Percentiles rank a stretch among this genome's conserved stretches.
Conservation (phyloP, 2,329 filamentous ascomycete species). For the Zelopaecilomyces penicillatus region DNA sequence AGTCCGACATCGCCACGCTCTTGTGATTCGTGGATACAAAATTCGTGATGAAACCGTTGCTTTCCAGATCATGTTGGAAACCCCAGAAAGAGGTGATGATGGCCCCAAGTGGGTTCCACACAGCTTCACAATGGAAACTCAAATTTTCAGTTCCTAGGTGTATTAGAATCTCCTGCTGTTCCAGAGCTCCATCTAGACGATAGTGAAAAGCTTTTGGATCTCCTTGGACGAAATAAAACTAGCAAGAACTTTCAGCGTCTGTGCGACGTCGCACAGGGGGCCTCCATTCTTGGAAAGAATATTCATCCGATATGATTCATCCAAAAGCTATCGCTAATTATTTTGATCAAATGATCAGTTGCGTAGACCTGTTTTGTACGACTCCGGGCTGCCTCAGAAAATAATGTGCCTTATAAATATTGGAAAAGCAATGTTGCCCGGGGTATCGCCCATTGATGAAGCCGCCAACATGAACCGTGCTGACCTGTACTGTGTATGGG, state of each 20-base stretch:
- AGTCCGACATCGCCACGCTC: not conserved
- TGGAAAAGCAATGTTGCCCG: slow-evolving; percentile 8
- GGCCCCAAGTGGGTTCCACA: not conserved
- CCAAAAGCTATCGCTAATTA: too few species aligned
- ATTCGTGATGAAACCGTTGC: not conserved
- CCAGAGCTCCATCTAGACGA: too few species aligned
- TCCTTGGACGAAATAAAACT: too few species aligned
- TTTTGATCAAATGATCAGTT: not conserved
- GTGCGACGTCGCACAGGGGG: too few species aligned
- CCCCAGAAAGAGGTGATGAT: not conserved
- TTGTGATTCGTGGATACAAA: not conserved
- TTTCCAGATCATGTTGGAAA: not conserved
- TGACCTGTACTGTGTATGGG: slow-evolving; percentile 16
- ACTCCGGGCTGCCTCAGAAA: not conserved
- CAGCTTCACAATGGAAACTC: slow-evolving; percentile 8
- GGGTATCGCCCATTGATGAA: slow-evolving; percentile 15
- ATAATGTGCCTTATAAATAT: not conserved
- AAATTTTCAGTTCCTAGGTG: slow-evolving; percentile 6
- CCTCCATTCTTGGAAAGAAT: too few species aligned
- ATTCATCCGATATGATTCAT: too few species aligned
- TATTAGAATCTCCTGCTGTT: slow-evolving; percentile 2
- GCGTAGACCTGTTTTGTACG: slow-evolving; percentile 9
- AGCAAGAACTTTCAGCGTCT: too few species aligned
- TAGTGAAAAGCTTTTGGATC: too few species aligned
- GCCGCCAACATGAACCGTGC: slow-evolving; percentile 15